Evolutionary conservation across 1,139 yeast genomes (phyloP).

Genomic region (Debaryomyces sp.): DNA sequence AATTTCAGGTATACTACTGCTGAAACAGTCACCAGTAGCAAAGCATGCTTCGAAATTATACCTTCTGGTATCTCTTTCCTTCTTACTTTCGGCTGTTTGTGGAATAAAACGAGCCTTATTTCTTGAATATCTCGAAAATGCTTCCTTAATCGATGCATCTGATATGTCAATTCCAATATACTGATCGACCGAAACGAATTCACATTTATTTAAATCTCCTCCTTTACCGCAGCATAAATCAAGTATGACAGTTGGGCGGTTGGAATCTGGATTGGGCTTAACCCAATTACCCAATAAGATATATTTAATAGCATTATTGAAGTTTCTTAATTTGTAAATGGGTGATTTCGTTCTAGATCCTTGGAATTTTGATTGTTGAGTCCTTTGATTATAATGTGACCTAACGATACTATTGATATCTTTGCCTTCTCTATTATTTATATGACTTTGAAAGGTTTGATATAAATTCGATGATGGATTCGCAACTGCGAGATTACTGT

Average conservation of each 20-base stretch:
- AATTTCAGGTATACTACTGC: conserved; percentile 67
- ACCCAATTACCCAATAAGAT: conserved; percentile 77
- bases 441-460: conserved; percentile 45
- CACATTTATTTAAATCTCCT: conserved; percentile 93
- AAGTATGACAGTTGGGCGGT: conserved; percentile 44
- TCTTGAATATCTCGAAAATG: conserved; percentile 66
- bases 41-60: conserved; percentile 72
- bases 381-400: conserved; percentile 83
- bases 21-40: conserved; percentile 92
- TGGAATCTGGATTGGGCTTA: conserved; percentile 48
- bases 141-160: conserved; percentile 84
- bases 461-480: conserved; percentile 34
- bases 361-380: conserved; percentile 64
- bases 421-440: conserved; percentile 34
- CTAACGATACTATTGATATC: conserved; percentile 67
- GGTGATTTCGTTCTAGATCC: conserved; percentile 74
- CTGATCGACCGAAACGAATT: conserved; percentile 68
- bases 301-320: conserved; percentile 90
- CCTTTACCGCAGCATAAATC: conserved; percentile 98
- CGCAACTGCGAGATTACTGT: conserved; percentile 33
- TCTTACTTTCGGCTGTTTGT: conserved; percentile 17
- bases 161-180: conserved; percentile 92
- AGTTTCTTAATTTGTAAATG: conserved; percentile 81
- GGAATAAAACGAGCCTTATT: conserved; percentile 45
- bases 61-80: conserved; percentile 48